Percentiles rank a stretch among this genome's conserved stretches.
phyloP scores from a whole-genome alignment of 257 asterid species.

The Lavandula angustifolia region DNA sequence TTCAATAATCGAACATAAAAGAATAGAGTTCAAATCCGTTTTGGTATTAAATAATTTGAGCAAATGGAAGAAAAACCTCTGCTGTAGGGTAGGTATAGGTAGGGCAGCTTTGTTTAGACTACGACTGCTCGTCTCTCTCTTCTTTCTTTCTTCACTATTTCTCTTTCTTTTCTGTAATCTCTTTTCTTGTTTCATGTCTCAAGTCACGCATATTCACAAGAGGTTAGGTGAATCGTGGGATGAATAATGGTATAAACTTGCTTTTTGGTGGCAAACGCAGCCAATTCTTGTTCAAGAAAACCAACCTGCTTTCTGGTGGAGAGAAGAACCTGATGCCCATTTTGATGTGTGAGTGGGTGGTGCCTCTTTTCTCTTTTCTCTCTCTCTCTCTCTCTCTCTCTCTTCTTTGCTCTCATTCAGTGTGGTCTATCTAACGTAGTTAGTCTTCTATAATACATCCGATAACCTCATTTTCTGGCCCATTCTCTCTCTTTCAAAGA shows the following conservation, averaged over 20 bases:
- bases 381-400: constrained; percentile 16
- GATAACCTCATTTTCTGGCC: constrained; percentile 25
- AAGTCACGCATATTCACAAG: constrained; percentile 42
- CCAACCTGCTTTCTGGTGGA: constrained; percentile 56
- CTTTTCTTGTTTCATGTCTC: constrained; percentile 23
- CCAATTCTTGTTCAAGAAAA: no score
- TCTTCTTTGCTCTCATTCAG: constrained; percentile 28
- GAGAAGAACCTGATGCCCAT: constrained; percentile 78
- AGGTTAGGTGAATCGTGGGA: constrained; percentile 45
- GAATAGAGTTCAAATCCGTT: constrained; percentile 25
- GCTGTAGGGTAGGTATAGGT: constrained; percentile 58
- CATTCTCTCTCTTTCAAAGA: constrained; percentile 5
- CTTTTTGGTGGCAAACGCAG: constrained; percentile 21
- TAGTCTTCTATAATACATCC: constrained; percentile 26
- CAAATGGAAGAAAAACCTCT: constrained; percentile 27
- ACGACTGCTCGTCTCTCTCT: constrained; percentile 28
- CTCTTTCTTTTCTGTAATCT: constrained; percentile 19
- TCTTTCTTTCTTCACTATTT: constrained; percentile 29
- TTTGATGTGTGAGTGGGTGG: constrained; percentile 86
- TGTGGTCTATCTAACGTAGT: constrained; percentile 29
- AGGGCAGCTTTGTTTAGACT: constrained; percentile 54
- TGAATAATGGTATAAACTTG: constrained; percentile 46
- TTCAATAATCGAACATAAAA: constrained; percentile 33
- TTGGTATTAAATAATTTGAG: constrained; percentile 29
- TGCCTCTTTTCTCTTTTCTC: constrained; percentile 43